Base-by-base conservation (phyloP, 306 rosid species). In the Castanea crenata region DNA sequence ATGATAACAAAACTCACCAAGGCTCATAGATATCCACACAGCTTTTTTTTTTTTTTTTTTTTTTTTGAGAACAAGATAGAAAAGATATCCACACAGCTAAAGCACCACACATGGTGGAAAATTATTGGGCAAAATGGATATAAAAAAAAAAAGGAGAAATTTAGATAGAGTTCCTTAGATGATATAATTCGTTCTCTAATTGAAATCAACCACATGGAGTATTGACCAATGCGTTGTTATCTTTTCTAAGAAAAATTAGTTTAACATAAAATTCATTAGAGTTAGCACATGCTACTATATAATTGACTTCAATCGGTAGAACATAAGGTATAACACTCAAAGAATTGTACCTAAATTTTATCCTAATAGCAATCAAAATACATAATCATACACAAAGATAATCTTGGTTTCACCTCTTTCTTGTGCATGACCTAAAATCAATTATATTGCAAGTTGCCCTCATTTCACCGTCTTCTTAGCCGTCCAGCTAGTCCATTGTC, bases 91-190 rank as follows among this genome's bases (percentile, higher is more conserved):
- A 38, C 21, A 20, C 29, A 57, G 21, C 29, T 19, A 57, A 57
- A 57, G 27, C 11, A 57, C 13, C 27, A 9, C 64, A 3, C 23
- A 44, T 44, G 2, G 64, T 20, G 31, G 16, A 58, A 12, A 58
- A 58, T 20, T 20, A 8, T 57, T 19, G 20, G 4, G 63, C 46
- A 38, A 38, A 38, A 38, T 38, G 46, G 46, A 38, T n/a, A n/a
- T n/a, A n/a, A n/a, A n/a, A n/a, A n/a, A n/a, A n/a, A n/a, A n/a
- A n/a, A n/a, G n/a, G n/a, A n/a, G n/a, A n/a, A n/a, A n/a, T n/a
- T n/a, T n/a, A n/a, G n/a, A n/a, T n/a, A n/a, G n/a, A n/a, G 0
- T 38, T 38, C 0, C 0, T 38, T 7, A 38, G 44, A 10, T 38
- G 10, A 38, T 38, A 7, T 38, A 7, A 0, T 10, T 38, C 0